These are phyloP conservation scores for Trichoderma erinaceum DNA, from an alignment of 495 filamentous ascomycete genomes.

Conservation along the genomic window DNA sequence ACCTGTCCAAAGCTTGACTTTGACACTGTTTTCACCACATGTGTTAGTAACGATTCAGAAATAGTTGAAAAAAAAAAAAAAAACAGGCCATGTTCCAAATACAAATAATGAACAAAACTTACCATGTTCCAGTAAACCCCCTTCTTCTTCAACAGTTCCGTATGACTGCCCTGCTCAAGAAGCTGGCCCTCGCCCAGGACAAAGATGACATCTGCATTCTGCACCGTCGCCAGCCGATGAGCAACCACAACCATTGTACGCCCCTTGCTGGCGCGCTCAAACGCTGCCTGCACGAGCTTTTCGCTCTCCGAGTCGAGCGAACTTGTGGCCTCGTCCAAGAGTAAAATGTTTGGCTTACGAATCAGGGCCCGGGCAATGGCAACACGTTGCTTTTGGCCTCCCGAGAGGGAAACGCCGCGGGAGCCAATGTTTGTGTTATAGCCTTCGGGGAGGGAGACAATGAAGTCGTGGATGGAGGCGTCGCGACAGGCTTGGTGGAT, in stretches of 20 bases:
- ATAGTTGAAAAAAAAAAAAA: neutral
- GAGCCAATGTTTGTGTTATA: slow-evolving; percentile 56
- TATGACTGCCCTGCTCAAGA: slow-evolving; percentile 48
- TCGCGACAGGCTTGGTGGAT: slow-evolving; percentile 50
- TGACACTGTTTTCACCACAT: slow-evolving; percentile 29
- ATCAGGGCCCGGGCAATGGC: slow-evolving; percentile 72
- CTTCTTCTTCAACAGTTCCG: slow-evolving; percentile 38
- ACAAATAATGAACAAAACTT: slow-evolving; percentile 14
- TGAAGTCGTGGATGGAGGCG: slow-evolving; percentile 59
- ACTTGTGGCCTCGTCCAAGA: slow-evolving; percentile 75
- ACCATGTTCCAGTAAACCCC: slow-evolving; percentile 45
- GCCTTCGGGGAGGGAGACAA: slow-evolving; percentile 53
- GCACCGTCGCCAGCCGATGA: slow-evolving; percentile 50
- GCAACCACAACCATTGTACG: slow-evolving; percentile 70
- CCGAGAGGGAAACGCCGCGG: slow-evolving; percentile 58
- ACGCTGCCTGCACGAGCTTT: slow-evolving; percentile 60
- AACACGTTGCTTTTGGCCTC: slow-evolving; percentile 72
- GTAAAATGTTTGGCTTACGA: slow-evolving; percentile 59
- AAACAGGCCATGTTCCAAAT: neutral
- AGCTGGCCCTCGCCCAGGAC: slow-evolving; percentile 48
- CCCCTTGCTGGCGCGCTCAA: slow-evolving; percentile 53
- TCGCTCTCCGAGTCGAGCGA: slow-evolving; percentile 72
- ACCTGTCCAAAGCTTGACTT: slow-evolving; percentile 37
- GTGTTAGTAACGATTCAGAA: neutral
- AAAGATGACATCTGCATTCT: slow-evolving; percentile 49